Base-by-base conservation (phyloP, 164 flowering plant species). In the Vitis amurensis region DNA sequence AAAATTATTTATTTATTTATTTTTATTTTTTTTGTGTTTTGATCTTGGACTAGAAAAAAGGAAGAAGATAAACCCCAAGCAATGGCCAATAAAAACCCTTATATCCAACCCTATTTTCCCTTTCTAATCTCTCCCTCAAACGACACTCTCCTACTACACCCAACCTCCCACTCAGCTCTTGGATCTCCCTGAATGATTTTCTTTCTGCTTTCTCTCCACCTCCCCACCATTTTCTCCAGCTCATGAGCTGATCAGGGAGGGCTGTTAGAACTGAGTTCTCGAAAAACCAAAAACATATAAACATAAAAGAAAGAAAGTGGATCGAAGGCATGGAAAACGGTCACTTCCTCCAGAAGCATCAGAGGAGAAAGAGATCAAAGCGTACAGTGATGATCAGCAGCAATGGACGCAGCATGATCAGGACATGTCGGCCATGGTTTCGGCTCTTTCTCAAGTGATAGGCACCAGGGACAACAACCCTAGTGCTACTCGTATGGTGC, bases 301-400 rank as follows among this genome's bases (percentile, higher is more conserved):
- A 37, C 50, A 13, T 2, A 23, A 8, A 29, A 68, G 12, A 27
- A 37, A 14, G 72, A 88, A 83, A 69, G 90, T 87, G 89, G 90
- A 89, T 89, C 88, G 84, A 50, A 78, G 87, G 80, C 79, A 89
- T 86, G 90, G 92, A 61, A 88, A 88, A 74, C 74, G 86, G 72
- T 80, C 86, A 50, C 81, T 85, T 73, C 86, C 86, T 64, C 51
- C 74, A 57, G 85, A 85, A 63, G 68, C 83, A 70, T 72, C 86
- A 67, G 78, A 74, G 81, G 79, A 77, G 76, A 71, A 78, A 73
- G 79, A 77, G 75, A 59, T 37, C 44, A 3, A 37, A 37, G 6
- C 44, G 7, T 37, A 37, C 44, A 37, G 44, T 37, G 7, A 37
- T 37, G 6, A 37, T 37, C 44, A 37, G 7, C 6, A 37, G 44